Base-by-base conservation (phyloP, 306 rosid species). In the Gleditsia sinensis region DNA sequence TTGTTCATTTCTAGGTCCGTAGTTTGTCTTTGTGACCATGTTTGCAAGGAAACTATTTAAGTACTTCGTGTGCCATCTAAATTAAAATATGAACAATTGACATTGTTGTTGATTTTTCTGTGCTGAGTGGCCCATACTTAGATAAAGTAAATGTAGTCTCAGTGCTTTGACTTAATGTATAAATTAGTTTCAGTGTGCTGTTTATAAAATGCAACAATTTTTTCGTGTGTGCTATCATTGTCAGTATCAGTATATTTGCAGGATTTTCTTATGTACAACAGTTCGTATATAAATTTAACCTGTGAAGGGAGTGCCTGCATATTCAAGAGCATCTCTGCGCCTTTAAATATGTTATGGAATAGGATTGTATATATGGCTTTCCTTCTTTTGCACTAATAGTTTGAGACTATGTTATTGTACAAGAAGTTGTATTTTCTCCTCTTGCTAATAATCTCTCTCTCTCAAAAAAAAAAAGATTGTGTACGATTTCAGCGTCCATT, bases 21-120 rank as follows among this genome's bases (percentile, higher is more conserved):
- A 36, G 37, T 64, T 74, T 56, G 28, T 78, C 37, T 75, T 74
- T 66, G 64, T 54, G 73, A 45, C 45, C 16, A 27, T 65, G 69
- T 17, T 12, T 12, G 71, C 57, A 32, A 63, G 43, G 62, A 64
- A 65, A 71, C 13, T 60, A 45, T 61, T 75, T 72, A 46, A 78
- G 19, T 74, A 36, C 39, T 42, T 39, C 40, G 72, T 76, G 73
- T 68, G 34, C 40, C 81, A 72, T 78, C 82, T 86, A 80, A 77
- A 77, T 86, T 53, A 57, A 64, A 59, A 58, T 54, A 37, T 69
- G n/a, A 56, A 37, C 16, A 20, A 6, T n/a, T 9, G 51, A 5
- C 13, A 2, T 2, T 9, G 4, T 28, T 40, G 65, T 39, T 79
- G 51, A 68, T 40, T 64, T 82, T 62, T 70, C 14, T 64, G 49